These are phyloP conservation scores for Climacium dendroides DNA, from an alignment of 225 moss, liverwort and hornwort species.

Conservation along the genomic window DNA sequence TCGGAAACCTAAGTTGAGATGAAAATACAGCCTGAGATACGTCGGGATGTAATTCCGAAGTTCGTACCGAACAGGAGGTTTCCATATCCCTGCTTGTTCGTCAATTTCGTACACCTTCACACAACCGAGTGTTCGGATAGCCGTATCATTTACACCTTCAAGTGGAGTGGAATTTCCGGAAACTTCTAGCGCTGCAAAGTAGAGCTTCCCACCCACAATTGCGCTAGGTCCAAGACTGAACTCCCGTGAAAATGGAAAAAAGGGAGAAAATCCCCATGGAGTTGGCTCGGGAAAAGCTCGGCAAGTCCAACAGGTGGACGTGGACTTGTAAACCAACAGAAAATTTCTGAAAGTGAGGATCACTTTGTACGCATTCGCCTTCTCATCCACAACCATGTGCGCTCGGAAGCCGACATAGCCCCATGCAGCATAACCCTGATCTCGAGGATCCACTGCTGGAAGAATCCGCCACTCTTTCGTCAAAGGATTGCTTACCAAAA, in stretches of 20 bases:
- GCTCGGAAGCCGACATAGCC: too few species aligned
- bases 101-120: neutral
- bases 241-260: neutral
- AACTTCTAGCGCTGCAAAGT: neutral
- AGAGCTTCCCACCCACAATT: neutral
- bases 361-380: neutral
- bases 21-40: neutral
- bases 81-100: neutral
- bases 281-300: neutral
- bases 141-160: neutral
- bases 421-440: neutral
- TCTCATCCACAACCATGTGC: neutral
- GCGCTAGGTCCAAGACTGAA: neutral
- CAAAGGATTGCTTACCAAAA: neutral
- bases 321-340: neutral
- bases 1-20: neutral
- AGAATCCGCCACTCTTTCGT: neutral
- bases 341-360: neutral
- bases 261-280: neutral
- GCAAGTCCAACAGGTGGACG: neutral
- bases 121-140: neutral
- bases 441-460: neutral
- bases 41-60: neutral
- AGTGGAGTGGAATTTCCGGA: neutral
- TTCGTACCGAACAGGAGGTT: neutral